Conservation (phyloP, 116 monocot species). For the Dioscorea cayenensis region DNA sequence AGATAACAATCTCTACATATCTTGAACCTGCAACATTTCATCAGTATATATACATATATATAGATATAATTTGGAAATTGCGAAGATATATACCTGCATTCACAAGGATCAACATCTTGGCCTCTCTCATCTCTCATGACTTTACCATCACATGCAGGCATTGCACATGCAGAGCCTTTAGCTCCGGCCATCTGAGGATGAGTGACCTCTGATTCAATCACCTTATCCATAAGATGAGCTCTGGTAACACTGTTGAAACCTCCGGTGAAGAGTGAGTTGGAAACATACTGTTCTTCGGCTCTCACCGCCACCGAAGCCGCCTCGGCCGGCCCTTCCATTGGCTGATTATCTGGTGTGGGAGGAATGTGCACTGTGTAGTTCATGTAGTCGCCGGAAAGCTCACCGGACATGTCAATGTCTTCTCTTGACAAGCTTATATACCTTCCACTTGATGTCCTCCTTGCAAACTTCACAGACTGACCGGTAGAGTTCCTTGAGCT, state of each 20-base stretch:
- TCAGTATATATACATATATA: too few relatives aligned
- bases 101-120: conserved; percentile 72
- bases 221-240: conserved; percentile 73
- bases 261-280: conserved; percentile 13
- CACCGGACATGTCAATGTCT: conserved; percentile 55
- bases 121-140: conserved; percentile 78
- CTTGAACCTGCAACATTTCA: conserved; percentile 56
- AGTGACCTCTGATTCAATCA: conserved; percentile 70
- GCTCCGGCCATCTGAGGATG: conserved; percentile 90
- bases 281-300: conserved; percentile 80
- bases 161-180: conserved; percentile 55
- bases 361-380: conserved; percentile 71
- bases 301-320: conserved; percentile 62
- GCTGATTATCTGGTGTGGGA: conserved; percentile 71
- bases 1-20: conserved; percentile 88
- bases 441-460: conserved; percentile 56
- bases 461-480: conserved; percentile 47
- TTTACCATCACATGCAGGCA: conserved; percentile 89
- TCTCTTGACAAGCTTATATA: conserved; percentile 58
- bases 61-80: too few relatives aligned
- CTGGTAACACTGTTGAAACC: conserved; percentile 10
- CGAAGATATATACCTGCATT: conserved; percentile 47
- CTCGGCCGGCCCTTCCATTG: conserved; percentile 45
- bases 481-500: conserved; percentile 1
- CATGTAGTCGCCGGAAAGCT: conserved; percentile 56